Percentiles rank a stretch among this genome's conserved stretches.
phyloP scores from a whole-genome alignment of 2,329 filamentous ascomycete genomes.

The Paecilomyces dactylethromorphus region DNA sequence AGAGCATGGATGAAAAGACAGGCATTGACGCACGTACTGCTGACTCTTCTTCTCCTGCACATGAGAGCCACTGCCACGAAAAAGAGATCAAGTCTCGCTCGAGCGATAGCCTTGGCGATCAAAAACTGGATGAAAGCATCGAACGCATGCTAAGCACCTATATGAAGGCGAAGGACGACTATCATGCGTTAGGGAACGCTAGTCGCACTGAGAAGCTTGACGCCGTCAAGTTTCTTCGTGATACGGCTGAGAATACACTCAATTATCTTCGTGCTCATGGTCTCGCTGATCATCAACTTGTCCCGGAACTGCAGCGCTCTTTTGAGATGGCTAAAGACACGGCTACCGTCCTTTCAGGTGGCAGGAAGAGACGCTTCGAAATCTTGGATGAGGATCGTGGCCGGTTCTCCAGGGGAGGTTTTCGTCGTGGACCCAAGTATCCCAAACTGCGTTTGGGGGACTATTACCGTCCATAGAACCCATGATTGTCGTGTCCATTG shows the following conservation, averaged over 20 bases:
- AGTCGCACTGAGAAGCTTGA: conserved; percentile 16
- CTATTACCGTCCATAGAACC: conserved; percentile 18
- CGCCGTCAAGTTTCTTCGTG: conserved; percentile 35
- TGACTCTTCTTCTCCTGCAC: neutral
- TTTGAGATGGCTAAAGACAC: conserved; percentile 28
- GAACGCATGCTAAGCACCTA: conserved; percentile 23
- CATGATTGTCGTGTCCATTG: neutral
- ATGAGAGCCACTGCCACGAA: neutral
- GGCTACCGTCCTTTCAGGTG: conserved; percentile 29
- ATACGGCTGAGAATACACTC: conserved; percentile 37
- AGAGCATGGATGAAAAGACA: neutral
- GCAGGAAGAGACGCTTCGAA: conserved; percentile 34
- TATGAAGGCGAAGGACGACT: conserved; percentile 30
- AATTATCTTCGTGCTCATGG: conserved; percentile 22
- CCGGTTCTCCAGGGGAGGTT: neutral
- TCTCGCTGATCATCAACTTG: conserved; percentile 17
- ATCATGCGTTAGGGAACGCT: conserved; percentile 18
- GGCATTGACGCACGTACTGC: neutral
- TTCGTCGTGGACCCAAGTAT: neutral
- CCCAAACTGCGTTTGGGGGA: conserved; percentile 9
- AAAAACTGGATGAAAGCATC: conserved; percentile 14
- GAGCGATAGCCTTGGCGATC: conserved; percentile 3
- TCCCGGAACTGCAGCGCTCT: conserved; percentile 26
- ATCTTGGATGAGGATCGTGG: neutral
- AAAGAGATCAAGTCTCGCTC: neutral